Base-by-base conservation (phyloP, 2,329 filamentous ascomycete genomes). In the Paraphoma chrysanthemicola region DNA sequence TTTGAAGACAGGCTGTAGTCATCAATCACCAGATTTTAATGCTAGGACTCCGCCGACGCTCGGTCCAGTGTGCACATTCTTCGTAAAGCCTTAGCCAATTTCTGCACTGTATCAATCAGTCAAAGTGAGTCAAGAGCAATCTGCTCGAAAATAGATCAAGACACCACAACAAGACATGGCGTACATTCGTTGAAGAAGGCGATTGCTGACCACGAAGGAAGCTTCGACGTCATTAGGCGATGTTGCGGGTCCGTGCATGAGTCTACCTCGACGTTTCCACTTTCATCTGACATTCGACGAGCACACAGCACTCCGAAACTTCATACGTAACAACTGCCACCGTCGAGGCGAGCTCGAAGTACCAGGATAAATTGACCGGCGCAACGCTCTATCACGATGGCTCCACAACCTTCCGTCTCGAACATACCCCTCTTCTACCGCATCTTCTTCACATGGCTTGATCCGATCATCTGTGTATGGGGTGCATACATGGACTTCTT, bases 401-500 rank as follows among this genome's bases (percentile, higher is more conserved):
- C 18, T 42, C 4, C 47, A 12, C 12, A 10, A 49, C 23, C 18
- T 10, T 8, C 14, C 33, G 11, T 44, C 44, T 48, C 33, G 31
- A 44, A 41, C 28, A 54, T 62, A 14, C 63, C 59, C 28, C 18
- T 42, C 49, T 58, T 66, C 54, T 72, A 69, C 57, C 65, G 61
- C 46, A 16, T 69, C 28, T 72, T 70, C 63, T 71, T 72, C 56
- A 68, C 63, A 14, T 65, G 48, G 6, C n/a, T 71, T 18, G 70
- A 72, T 44, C 68, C 69, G 14, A 29, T 71, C 30, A 67, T 71
- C 48, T 68, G 63, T 50, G 44, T 64, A 36, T 69, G 59, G 61
- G 69, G 65, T 47, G 65, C 69, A 4, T 72, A 66, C 51, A 64
- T 72, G 57, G 69, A 72, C 57, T 63, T 70, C 47, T 69, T 70